Conservation (phyloP, 768 basidiomycete species). For the Kondoa malvinella region DNA sequence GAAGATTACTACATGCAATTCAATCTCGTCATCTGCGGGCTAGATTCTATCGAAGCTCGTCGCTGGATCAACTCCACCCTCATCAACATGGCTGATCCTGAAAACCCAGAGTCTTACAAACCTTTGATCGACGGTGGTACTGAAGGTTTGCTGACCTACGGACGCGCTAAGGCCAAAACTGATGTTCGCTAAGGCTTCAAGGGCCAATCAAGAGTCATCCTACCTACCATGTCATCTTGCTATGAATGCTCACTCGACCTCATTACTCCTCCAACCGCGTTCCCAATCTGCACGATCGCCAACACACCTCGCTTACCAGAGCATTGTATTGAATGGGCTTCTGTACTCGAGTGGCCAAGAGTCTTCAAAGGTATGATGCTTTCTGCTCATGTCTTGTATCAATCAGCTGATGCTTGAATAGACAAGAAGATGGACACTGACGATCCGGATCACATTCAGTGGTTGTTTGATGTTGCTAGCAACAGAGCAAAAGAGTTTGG, state of each 20-base stretch:
- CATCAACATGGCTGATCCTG: conserved; percentile 82
- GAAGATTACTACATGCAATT: conserved; percentile 93
- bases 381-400: not conserved
- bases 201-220: conserved; percentile 90
- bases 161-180: not conserved
- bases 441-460: conserved; percentile 87
- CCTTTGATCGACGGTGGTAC: conserved; percentile 97
- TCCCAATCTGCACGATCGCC: conserved; percentile 97
- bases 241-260: conserved; percentile 97
- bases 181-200: conserved; percentile 59
- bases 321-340: conserved; percentile 99
- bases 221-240: conserved; percentile 86
- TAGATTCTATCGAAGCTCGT: conserved; percentile 91
- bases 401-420: conserved; percentile 27
- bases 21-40: conserved; percentile 87
- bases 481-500: conserved; percentile 81
- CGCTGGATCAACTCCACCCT: conserved; percentile 98
- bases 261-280: conserved; percentile 90
- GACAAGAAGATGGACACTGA: conserved; percentile 96
- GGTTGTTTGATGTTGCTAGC: conserved; percentile 68
- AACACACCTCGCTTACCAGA: conserved; percentile 96
- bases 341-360: conserved; percentile 94
- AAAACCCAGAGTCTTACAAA: conserved; percentile 79
- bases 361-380: conserved; percentile 41
- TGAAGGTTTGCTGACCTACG: conserved; percentile 46